Percentiles rank a stretch among this genome's conserved stretches.
Conservation (phyloP, 2,329 filamentous ascomycete species). For the Aspergillus sp. region DNA sequence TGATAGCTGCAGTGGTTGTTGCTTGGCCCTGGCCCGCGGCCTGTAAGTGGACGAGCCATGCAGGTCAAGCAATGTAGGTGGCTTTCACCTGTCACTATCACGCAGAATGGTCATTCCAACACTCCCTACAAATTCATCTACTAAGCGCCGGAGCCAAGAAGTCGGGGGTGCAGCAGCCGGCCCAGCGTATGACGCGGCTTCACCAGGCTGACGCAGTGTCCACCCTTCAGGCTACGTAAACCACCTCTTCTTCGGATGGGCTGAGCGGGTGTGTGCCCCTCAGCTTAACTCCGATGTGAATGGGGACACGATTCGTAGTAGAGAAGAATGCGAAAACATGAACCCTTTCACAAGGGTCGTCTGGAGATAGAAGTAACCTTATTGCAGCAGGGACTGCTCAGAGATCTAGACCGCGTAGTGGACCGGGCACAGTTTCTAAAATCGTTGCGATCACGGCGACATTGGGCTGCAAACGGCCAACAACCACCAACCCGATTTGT, state of each 20-base stretch:
- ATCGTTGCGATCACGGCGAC: background rate
- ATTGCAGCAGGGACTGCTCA: background rate
- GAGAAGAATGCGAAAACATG: too few species aligned
- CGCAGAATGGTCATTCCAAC: background rate
- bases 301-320: too few species aligned
- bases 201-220: slow-evolving; percentile 5
- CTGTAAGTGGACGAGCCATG: background rate
- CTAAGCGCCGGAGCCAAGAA: slow-evolving; percentile 9
- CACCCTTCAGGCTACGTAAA: background rate
- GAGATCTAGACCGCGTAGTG: slow-evolving; percentile 2
- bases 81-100: background rate
- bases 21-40: background rate
- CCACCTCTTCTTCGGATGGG: background rate
- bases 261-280: background rate
- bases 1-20: background rate
- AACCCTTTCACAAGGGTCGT: background rate
- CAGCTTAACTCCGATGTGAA: too few species aligned
- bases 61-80: background rate
- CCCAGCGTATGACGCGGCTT: slow-evolving; percentile 6
- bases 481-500: background rate
- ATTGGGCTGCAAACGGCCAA: slow-evolving; percentile 15
- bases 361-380: background rate
- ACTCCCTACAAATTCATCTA: background rate
- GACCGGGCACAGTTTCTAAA: slow-evolving; percentile 11
- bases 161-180: slow-evolving; percentile 3